These are phyloP conservation scores for Dothidotthia symphoricarpi DNA, from an alignment of 2,329 filamentous ascomycete species.

Conservation along the genomic window DNA sequence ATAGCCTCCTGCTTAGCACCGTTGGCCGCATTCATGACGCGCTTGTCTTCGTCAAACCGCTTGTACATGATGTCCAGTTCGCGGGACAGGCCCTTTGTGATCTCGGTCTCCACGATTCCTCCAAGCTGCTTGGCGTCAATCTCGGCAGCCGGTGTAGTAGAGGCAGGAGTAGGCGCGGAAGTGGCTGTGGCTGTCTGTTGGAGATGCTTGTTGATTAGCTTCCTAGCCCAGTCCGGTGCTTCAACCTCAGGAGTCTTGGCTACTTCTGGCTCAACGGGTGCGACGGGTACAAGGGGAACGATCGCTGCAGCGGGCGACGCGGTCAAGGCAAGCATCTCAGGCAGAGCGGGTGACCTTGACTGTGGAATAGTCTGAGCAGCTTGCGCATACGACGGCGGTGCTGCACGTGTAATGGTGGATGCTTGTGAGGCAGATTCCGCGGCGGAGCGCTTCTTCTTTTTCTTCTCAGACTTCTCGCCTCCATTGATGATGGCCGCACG, in stretches of 20 bases:
- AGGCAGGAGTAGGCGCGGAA: slow-evolving; percentile 8
- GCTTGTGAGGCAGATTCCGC: slow-evolving; percentile 51
- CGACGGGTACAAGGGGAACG: slow-evolving; percentile 4
- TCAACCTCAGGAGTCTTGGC: slow-evolving; percentile 24
- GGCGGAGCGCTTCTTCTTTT: slow-evolving; percentile 66
- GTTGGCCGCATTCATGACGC: slow-evolving; percentile 61
- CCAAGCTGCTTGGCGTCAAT: slow-evolving; percentile 56
- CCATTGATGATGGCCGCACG: slow-evolving; percentile 44
- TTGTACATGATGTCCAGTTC: slow-evolving; percentile 58
- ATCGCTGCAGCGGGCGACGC: slow-evolving; percentile 3
- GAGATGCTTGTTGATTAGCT: slow-evolving; percentile 33
- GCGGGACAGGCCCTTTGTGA: slow-evolving; percentile 46
- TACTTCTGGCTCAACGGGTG: slow-evolving; percentile 13
- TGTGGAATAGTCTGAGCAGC: slow-evolving; percentile 37
- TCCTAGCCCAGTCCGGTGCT: slow-evolving; percentile 40
- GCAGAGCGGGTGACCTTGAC: slow-evolving; percentile 32
- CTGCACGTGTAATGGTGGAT: slow-evolving; percentile 18
- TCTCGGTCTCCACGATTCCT: slow-evolving; percentile 48
- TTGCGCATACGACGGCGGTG: slow-evolving; percentile 44
- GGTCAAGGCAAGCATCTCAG: slow-evolving; percentile 13
- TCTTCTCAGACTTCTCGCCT: slow-evolving; percentile 48
- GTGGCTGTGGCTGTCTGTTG: slow-evolving; percentile 17
- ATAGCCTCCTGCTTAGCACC: slow-evolving; percentile 68
- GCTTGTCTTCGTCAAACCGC: slow-evolving; percentile 68
- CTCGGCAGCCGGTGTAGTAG: slow-evolving; percentile 12